Conservation (phyloP, 164 flowering plant genomes). For the Vitis riparia region DNA sequence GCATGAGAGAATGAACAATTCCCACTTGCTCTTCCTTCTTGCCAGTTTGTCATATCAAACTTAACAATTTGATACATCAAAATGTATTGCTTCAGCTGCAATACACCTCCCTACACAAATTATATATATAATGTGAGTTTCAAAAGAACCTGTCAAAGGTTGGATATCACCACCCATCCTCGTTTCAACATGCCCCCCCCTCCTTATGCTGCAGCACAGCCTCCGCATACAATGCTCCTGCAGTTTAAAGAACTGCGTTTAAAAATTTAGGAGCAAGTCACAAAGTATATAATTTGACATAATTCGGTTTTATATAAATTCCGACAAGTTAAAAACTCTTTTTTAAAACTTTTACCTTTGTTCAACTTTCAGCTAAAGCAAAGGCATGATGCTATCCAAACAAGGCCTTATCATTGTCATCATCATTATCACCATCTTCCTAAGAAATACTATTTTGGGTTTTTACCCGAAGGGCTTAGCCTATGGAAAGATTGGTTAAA, state of each 20-base stretch:
- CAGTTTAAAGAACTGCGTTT: background rate
- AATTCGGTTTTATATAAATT: too few relatives aligned
- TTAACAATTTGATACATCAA: background rate
- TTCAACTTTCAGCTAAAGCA: too few relatives aligned
- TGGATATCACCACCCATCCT: background rate
- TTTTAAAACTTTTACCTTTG: too few relatives aligned
- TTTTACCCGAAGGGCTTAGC: too few relatives aligned
- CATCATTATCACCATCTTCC: too few relatives aligned
- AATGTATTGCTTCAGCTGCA: conserved; percentile 2
- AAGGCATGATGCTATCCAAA: too few relatives aligned
- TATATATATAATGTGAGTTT: background rate
- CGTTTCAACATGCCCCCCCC: too few relatives aligned
- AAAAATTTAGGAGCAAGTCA: background rate
- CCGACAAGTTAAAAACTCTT: too few relatives aligned
- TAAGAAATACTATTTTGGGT: too few relatives aligned
- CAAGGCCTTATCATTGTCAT: too few relatives aligned
- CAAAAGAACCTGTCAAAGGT: conserved; percentile 1
- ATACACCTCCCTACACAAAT: conserved; percentile 3
- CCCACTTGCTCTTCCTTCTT: background rate
- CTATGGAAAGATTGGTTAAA: too few relatives aligned
- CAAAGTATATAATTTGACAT: too few relatives aligned
- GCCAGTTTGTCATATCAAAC: background rate
- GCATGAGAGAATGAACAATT: conserved; percentile 42
- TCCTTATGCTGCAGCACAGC: conserved; percentile 35
- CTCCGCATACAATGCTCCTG: conserved; percentile 73